A percentile compares a stretch with the other conserved stretches of the same genome.
Conservation (phyloP, 352 stramenopile genomes). For the Phytophthora sp. region DNA sequence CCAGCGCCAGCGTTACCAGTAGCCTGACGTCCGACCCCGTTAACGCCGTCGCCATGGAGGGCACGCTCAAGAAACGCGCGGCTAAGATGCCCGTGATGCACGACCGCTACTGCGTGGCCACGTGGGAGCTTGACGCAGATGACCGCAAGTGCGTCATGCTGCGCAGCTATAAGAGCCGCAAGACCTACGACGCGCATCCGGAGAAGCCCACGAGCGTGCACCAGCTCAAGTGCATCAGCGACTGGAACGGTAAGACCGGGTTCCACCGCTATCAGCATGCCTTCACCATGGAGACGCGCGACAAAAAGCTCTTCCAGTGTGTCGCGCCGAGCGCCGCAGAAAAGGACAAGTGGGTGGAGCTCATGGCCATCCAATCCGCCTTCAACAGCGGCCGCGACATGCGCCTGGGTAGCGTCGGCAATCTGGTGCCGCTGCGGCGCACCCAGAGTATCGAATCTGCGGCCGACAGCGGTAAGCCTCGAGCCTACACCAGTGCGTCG, state of each 20-base stretch:
- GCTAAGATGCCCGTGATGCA: slow-evolving; percentile 80
- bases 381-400: slow-evolving; percentile 29
- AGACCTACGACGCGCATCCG: slow-evolving; percentile 50
- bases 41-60: slow-evolving; percentile 54
- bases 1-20: slow-evolving; percentile 24
- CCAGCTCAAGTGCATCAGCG: slow-evolving; percentile 71
- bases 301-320: slow-evolving; percentile 81
- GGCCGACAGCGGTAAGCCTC: slow-evolving; percentile 22
- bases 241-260: slow-evolving; percentile 80
- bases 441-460: slow-evolving; percentile 31
- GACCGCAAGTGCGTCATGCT: slow-evolving; percentile 67
- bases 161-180: slow-evolving; percentile 71
- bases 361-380: slow-evolving; percentile 50
- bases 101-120: slow-evolving; percentile 84
- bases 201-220: slow-evolving; percentile 61
- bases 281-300: slow-evolving; percentile 74
- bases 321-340: slow-evolving; percentile 54
- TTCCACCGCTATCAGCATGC: slow-evolving; percentile 78
- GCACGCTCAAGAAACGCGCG: slow-evolving; percentile 74
- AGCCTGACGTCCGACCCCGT: slow-evolving; percentile 19
- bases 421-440: slow-evolving; percentile 31
- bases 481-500: slow-evolving; percentile 28
- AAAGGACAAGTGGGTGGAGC: slow-evolving; percentile 70
- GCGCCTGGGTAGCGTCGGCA: slow-evolving; percentile 34
- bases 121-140: slow-evolving; percentile 58